A percentile compares a stretch with the other conserved stretches of the same genome.
phyloP scores from a whole-genome alignment of 73 alveolate genomes.

The Halteria grandinella region DNA sequence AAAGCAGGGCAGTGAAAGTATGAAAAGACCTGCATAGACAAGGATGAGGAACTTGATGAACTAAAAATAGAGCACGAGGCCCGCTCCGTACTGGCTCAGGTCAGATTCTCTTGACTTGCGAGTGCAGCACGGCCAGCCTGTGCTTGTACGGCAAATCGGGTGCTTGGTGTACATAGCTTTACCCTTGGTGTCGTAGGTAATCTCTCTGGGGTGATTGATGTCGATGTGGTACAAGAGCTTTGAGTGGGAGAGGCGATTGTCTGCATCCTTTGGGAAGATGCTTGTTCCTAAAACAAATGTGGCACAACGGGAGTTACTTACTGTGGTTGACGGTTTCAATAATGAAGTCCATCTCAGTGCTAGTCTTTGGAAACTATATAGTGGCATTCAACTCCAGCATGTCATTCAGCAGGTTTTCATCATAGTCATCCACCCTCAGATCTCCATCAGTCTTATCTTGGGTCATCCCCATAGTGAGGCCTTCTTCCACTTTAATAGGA shows the following conservation, averaged over 20 bases:
- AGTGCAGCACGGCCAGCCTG: slow-evolving; percentile 64
- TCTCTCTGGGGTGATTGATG: slow-evolving; percentile 32
- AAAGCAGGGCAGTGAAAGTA: slow-evolving; percentile 43
- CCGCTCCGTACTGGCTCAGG: slow-evolving; percentile 52
- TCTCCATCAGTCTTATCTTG: too few species aligned
- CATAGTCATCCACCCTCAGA: too few species aligned
- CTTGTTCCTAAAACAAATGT: too few species aligned
- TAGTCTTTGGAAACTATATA: too few species aligned
- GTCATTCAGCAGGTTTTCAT: too few species aligned
- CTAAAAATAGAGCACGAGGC: slow-evolving; percentile 58
- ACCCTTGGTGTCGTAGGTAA: slow-evolving; percentile 2
- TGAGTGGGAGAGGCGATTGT: slow-evolving; percentile 24
- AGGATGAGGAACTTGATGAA: slow-evolving; percentile 37
- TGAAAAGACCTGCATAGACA: slow-evolving; percentile 8
- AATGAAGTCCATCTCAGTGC: too few species aligned
- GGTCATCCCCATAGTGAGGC: too few species aligned
- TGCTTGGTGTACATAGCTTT: not conserved
- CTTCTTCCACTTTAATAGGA: too few species aligned
- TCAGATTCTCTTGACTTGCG: slow-evolving; percentile 44
- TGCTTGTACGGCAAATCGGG: slow-evolving; percentile 50
- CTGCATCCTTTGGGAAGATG: slow-evolving; percentile 46
- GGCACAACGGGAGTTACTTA: too few species aligned
- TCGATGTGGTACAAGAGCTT: slow-evolving; percentile 17
- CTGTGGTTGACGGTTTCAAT: too few species aligned
- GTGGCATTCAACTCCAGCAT: too few species aligned